A percentile compares a stretch with the other conserved stretches of the same genome.
Conservation (phyloP, 441 rosid genomes). For the Francoa sonchifolia region DNA sequence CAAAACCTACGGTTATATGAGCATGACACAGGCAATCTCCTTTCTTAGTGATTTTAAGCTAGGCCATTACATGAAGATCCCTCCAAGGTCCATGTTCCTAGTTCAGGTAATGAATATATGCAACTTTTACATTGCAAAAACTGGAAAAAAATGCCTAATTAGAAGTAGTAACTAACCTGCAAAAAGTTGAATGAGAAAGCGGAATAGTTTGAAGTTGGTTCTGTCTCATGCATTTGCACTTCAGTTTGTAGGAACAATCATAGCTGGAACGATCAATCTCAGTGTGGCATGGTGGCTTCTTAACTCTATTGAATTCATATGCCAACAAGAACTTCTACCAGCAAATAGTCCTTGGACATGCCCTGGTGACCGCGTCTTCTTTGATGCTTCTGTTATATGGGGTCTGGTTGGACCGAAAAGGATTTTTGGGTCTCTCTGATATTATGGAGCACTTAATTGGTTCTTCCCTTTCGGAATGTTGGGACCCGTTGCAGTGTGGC, state of each 20-base stretch:
- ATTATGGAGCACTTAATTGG: slow-evolving; percentile 64
- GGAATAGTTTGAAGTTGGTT: no score
- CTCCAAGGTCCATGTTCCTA: slow-evolving; percentile 50
- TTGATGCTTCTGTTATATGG: slow-evolving; percentile 81
- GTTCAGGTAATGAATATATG: slow-evolving; percentile 27
- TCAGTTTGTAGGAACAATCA: slow-evolving; percentile 66
- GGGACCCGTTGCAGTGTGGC: slow-evolving; percentile 64
- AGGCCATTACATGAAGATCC: slow-evolving; percentile 64
- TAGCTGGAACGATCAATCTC: slow-evolving; percentile 70
- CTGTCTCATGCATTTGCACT: no score
- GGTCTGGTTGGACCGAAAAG: slow-evolving; percentile 72
- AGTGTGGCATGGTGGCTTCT: slow-evolving; percentile 79
- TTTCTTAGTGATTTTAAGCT: slow-evolving; percentile 62
- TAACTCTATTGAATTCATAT: slow-evolving; percentile 52
- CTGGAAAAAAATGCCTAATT: no score
- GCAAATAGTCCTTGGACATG: slow-evolving; percentile 80
- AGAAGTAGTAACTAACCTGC: no score
- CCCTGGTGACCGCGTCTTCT: slow-evolving; percentile 68
- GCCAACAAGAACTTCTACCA: slow-evolving; percentile 60
- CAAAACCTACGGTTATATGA: slow-evolving; percentile 49
- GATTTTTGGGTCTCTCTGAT: slow-evolving; percentile 61
- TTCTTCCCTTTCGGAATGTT: slow-evolving; percentile 69
- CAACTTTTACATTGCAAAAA: no score
- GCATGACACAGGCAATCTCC: slow-evolving; percentile 51
- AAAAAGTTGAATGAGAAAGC: no score